Conservation (phyloP, 2,329 filamentous ascomycete genomes). For the Fusarium virguliforme region DNA sequence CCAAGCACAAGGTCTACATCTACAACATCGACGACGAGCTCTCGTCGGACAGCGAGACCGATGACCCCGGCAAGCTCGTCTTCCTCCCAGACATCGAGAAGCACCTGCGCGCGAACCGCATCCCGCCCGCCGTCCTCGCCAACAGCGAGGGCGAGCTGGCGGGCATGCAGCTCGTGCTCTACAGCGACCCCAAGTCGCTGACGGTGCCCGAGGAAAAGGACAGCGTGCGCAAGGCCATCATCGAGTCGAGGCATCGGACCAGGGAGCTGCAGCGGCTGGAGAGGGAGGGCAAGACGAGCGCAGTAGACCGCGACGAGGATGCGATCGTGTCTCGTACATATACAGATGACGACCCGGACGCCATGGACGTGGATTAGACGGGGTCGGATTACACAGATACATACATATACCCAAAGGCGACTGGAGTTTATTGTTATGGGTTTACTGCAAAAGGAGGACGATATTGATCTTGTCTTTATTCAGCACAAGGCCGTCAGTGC, state of each 20-base stretch:
- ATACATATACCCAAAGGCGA: conserved; percentile 48
- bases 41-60: conserved; percentile 64
- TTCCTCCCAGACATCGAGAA: conserved; percentile 91
- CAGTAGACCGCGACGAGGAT: conserved; percentile 27
- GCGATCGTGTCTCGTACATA: conserved; percentile 34
- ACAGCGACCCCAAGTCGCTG: conserved; percentile 83
- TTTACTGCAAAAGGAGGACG: conserved; percentile 14
- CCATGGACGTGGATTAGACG: conserved; percentile 76
- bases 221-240: conserved; percentile 85
- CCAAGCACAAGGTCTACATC: conserved; percentile 90
- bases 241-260: conserved; percentile 81
- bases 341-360: conserved; percentile 68
- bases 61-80: conserved; percentile 74
- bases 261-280: conserved; percentile 71
- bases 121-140: conserved; percentile 76
- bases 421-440: conserved; percentile 44
- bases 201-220: conserved; percentile 82
- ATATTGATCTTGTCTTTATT: conserved; percentile 5
- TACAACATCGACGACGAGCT: conserved; percentile 92
- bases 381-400: conserved; percentile 20
- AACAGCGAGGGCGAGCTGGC: conserved; percentile 70
- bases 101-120: conserved; percentile 80
- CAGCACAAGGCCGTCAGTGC: conserved; percentile 15
- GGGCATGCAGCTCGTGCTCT: conserved; percentile 85
- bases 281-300: conserved; percentile 48